Evolutionary conservation across 306 rosid species (phyloP).

Genomic region (Astragalus glycyphyllos): DNA sequence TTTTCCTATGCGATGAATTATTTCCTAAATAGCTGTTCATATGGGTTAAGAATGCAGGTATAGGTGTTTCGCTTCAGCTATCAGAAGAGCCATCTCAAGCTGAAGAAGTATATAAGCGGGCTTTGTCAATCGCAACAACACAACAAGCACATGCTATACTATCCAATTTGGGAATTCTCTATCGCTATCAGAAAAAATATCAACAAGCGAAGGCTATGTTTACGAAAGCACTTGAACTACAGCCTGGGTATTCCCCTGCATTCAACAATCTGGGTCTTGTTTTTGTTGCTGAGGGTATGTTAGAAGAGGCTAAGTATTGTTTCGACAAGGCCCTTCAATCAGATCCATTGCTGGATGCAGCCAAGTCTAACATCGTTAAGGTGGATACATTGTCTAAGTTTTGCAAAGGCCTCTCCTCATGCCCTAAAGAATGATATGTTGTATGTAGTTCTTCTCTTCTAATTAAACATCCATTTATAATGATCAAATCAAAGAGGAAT

Average conservation of each 20-base stretch:
- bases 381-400: conserved; percentile 62
- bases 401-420: conserved; percentile 53
- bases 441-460: conserved; percentile 26
- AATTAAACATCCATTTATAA: conserved; percentile 51
- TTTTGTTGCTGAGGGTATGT: conserved; percentile 85
- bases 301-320: conserved; percentile 91
- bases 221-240: conserved; percentile 82
- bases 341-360: conserved; percentile 87
- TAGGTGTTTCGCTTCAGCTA: conserved; percentile 88
- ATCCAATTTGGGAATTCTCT: conserved; percentile 89
- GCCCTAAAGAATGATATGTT: conserved; percentile 47
- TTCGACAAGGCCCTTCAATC: conserved; percentile 82
- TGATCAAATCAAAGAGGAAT: conserved; percentile 7
- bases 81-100: conserved; percentile 72
- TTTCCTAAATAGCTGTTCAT: conserved; percentile 7
- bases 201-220: conserved; percentile 93
- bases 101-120: conserved; percentile 80
- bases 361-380: conserved; percentile 83
- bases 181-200: conserved; percentile 82
- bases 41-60: conserved; percentile 34
- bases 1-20: conserved; percentile 40
- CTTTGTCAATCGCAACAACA: conserved; percentile 69
- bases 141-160: conserved; percentile 70
- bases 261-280: conserved; percentile 91
- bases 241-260: conserved; percentile 94